These are phyloP conservation scores for Carallia pectinifolia DNA, from an alignment of 345 rosid genomes.

Conservation along the genomic window DNA sequence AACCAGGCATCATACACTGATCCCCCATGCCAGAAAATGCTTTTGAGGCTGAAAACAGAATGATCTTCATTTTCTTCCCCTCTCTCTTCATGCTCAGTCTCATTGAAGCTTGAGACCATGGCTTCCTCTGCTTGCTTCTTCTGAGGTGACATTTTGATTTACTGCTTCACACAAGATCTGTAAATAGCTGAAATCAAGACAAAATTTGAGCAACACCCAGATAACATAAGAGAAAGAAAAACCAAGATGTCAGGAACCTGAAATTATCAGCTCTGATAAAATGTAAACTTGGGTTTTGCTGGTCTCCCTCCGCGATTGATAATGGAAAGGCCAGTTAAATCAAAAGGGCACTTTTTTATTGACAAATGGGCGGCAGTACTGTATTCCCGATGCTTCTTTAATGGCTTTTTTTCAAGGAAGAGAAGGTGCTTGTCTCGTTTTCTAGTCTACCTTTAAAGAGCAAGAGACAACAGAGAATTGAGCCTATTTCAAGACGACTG, in stretches of 20 bases:
- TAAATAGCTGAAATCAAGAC: slow-evolving; percentile 2
- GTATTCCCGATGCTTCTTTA: slow-evolving; percentile 18
- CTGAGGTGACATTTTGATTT: slow-evolving; percentile 37
- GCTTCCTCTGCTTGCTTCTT: slow-evolving; percentile 54
- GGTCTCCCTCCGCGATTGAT: slow-evolving; percentile 4
- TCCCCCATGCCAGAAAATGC: slow-evolving; percentile 79
- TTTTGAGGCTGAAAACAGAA: slow-evolving; percentile 43
- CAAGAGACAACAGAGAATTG: slow-evolving; percentile 7
- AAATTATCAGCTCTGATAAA: not conserved
- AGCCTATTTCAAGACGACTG: slow-evolving; percentile 9
- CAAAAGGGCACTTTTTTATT: not conserved
- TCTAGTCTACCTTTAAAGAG: slow-evolving; percentile 10
- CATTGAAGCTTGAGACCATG: slow-evolving; percentile 45
- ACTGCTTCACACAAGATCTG: slow-evolving; percentile 23
- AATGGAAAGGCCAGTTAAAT: not conserved
- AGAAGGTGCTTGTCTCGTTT: slow-evolving; percentile 20
- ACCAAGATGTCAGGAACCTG: slow-evolving; percentile 4
- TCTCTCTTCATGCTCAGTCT: slow-evolving; percentile 34
- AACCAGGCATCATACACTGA: slow-evolving; percentile 92
- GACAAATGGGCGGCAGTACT: slow-evolving; percentile 29
- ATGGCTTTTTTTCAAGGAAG: slow-evolving; percentile 9
- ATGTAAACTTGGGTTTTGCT: not conserved
- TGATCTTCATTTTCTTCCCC: slow-evolving; percentile 31
- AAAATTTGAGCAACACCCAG: slow-evolving; percentile 21
- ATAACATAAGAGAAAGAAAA: slow-evolving; percentile 10